Percentiles rank a stretch among this genome's conserved stretches.
Conservation (phyloP, 176 grass and related monocot species). For the Themeda triandra region DNA sequence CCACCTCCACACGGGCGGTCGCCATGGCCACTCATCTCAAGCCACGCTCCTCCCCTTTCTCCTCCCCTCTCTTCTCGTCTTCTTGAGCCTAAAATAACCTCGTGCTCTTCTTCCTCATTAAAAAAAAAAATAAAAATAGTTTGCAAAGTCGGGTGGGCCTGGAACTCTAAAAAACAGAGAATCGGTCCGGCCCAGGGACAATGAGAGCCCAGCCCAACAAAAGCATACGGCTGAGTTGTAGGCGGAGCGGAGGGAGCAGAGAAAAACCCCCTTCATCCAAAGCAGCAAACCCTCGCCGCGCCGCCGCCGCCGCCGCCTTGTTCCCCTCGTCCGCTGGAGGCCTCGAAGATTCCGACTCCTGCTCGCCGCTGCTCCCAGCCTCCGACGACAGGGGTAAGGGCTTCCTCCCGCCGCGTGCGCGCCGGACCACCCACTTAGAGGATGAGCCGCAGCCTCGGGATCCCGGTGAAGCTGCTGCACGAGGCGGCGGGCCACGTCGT, state of each 20-base stretch:
- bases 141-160: background rate
- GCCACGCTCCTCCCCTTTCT: background rate
- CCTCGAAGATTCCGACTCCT: background rate
- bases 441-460: slow-evolving; percentile 91
- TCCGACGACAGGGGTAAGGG: background rate
- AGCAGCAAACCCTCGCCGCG: background rate
- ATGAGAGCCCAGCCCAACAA: background rate
- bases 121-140: too few relatives aligned
- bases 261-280: background rate
- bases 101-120: too few relatives aligned
- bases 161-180: background rate
- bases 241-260: background rate
- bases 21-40: background rate
- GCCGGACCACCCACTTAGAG: background rate
- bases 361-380: background rate
- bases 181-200: background rate
- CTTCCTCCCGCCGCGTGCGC: background rate
- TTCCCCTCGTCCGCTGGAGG: background rate
- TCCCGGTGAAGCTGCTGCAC: slow-evolving; percentile 93
- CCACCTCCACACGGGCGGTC: background rate
- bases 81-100: background rate
- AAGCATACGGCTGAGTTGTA: background rate
- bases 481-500: slow-evolving; percentile 90
- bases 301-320: slow-evolving; percentile 6
- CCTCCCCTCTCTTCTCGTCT: background rate